Conservation (phyloP, 2,329 filamentous ascomycete species). For the Alternaria sp. region DNA sequence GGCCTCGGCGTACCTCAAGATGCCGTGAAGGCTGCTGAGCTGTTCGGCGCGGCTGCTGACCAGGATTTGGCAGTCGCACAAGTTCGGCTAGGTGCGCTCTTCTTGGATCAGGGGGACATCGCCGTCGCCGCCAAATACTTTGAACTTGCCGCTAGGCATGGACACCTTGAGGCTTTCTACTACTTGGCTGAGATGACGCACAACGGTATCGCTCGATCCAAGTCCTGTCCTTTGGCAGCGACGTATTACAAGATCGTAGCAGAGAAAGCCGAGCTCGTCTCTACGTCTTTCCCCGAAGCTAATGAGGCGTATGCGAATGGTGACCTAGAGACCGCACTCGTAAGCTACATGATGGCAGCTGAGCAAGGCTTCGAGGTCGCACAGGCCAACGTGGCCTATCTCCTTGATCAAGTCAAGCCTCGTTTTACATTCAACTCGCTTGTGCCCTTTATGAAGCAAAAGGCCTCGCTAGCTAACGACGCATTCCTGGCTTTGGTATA, state of each 20-base stretch:
- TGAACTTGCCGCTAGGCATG: constrained; percentile 80
- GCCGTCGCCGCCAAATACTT: constrained; percentile 82
- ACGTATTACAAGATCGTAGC: constrained; percentile 88
- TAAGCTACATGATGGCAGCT: constrained; percentile 84
- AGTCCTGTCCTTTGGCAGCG: constrained; percentile 76
- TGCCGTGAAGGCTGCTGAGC: constrained; percentile 72
- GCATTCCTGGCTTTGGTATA: constrained; percentile 79
- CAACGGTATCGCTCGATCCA: constrained; percentile 79
- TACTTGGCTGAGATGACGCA: constrained; percentile 88
- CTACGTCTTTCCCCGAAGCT: constrained; percentile 82
- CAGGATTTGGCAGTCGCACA: constrained; percentile 82
- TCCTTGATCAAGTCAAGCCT: constrained; percentile 71
- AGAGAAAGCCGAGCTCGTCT: constrained; percentile 84
- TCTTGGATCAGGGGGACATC: constrained; percentile 88
- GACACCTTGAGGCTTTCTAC: constrained; percentile 88
- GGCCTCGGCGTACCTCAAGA: constrained; percentile 77
- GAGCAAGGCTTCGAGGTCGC: constrained; percentile 91
- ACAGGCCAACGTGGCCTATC: constrained; percentile 87
- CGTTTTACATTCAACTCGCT: constrained; percentile 61
- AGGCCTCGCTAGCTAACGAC: constrained; percentile 60
- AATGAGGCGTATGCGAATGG: constrained; percentile 82
- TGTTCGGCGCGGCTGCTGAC: constrained; percentile 79
- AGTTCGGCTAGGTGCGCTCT: constrained; percentile 81
- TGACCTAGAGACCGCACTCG: constrained; percentile 78
- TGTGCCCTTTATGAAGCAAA: constrained; percentile 53